Conservation (phyloP, 495 filamentous ascomycete genomes). For the Trichoderma virens region DNA sequence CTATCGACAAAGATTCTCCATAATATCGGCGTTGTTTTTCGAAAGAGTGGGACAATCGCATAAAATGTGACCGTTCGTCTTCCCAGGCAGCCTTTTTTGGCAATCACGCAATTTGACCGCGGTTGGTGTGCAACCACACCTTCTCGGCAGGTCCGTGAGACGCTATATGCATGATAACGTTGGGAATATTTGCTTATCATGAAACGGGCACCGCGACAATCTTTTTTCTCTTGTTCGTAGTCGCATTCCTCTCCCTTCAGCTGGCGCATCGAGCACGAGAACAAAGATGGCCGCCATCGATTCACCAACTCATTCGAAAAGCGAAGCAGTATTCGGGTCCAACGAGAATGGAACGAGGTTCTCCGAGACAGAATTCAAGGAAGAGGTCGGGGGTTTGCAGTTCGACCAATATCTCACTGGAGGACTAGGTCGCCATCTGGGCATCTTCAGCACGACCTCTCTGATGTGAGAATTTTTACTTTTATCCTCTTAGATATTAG, state of each 20-base stretch:
- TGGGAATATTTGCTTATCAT: neutral
- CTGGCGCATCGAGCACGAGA: neutral
- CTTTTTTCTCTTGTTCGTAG: neutral
- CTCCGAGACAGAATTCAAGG: neutral
- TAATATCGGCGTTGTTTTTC: neutral
- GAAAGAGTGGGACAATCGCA: neutral
- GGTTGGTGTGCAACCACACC: conserved; percentile 7
- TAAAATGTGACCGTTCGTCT: neutral
- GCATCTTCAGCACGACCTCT: neutral
- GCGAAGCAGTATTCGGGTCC: neutral
- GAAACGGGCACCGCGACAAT: neutral
- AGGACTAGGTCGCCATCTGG: conserved; percentile 1
- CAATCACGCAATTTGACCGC: conserved; percentile 6
- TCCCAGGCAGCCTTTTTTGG: neutral
- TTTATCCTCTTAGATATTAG: neutral
- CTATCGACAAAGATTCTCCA: neutral
- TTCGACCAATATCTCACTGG: neutral
- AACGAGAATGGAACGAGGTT: neutral
- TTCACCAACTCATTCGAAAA: neutral
- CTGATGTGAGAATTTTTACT: neutral
- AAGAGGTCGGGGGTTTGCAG: neutral
- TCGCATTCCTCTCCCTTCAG: neutral
- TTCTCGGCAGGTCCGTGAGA: neutral
- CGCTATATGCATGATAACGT: neutral
- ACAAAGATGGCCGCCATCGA: neutral